These are phyloP conservation scores for Boletus barrowsii DNA, from an alignment of 768 basidiomycete genomes.

Conservation along the genomic window DNA sequence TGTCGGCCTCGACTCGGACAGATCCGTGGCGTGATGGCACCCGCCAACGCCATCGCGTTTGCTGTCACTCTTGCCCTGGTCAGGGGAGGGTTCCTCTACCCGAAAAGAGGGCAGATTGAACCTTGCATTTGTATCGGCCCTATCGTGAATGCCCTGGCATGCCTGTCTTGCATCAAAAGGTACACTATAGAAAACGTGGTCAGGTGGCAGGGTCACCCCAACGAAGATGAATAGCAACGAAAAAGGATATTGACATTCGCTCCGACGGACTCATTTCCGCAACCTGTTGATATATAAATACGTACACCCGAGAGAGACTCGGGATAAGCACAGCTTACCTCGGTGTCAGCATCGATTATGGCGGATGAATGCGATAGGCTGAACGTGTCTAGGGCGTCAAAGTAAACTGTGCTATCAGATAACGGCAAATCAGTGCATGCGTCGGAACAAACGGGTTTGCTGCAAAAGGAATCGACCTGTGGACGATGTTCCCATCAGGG, in stretches of 20 bases:
- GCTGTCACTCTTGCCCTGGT: neutral
- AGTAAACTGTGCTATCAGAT: slow-evolving; percentile 24
- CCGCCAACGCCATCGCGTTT: neutral
- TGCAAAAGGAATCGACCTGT: slow-evolving; percentile 4
- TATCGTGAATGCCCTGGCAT: neutral
- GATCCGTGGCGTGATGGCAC: neutral
- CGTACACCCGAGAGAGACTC: neutral
- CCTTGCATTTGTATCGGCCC: slow-evolving; percentile 1
- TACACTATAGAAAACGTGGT: slow-evolving; percentile 7
- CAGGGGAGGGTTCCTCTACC: slow-evolving; percentile 16
- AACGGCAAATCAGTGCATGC: neutral
- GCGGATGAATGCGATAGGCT: slow-evolving; percentile 4
- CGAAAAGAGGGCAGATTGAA: slow-evolving; percentile 19
- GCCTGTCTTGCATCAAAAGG: slow-evolving; percentile 7
- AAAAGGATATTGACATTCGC: slow-evolving; percentile 14
- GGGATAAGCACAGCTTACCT: slow-evolving; percentile 7
- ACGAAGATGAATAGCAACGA: slow-evolving; percentile 3
- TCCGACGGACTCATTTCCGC: slow-evolving; percentile 8
- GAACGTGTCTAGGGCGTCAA: slow-evolving; percentile 20
- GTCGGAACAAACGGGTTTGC: slow-evolving; percentile 1
- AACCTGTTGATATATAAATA: slow-evolving; percentile 5
- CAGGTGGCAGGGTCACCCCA: slow-evolving; percentile 11
- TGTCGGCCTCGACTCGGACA: neutral
- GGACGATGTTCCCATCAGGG: slow-evolving; percentile 9
- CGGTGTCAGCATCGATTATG: slow-evolving; percentile 2